A percentile compares a stretch with the other conserved stretches of the same genome.
Evolutionary conservation across 2,329 filamentous ascomycete species (phyloP).

Genomic region (Cladosporium oxysporum): DNA sequence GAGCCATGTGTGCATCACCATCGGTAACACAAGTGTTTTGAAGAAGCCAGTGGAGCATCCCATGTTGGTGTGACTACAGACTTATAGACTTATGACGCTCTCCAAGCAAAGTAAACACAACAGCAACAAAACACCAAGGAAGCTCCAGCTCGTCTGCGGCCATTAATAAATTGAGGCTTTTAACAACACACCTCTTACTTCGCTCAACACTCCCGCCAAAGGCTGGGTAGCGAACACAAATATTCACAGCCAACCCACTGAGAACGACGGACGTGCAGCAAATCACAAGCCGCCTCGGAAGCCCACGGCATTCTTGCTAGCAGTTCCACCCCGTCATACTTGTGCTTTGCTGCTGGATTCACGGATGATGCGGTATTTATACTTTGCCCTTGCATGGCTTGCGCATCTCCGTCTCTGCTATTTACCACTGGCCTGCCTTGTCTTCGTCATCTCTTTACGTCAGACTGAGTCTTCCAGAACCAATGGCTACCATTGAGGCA

Average conservation of each 20-base stretch:
- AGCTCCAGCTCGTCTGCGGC: not conserved
- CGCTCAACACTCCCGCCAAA: not conserved
- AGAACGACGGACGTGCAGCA: not conserved
- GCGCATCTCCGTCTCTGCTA: not conserved
- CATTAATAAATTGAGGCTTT: too few species aligned
- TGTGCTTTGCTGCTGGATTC: not conserved
- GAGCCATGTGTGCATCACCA: not conserved
- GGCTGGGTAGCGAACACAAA: not conserved
- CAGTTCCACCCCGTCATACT: constrained; percentile 4
- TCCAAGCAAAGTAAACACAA: not conserved
- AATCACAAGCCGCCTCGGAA: not conserved
- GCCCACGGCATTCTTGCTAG: not conserved
- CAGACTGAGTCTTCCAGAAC: constrained; percentile 2
- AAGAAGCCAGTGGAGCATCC: too few species aligned
- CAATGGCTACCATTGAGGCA: not conserved
- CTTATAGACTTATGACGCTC: not conserved
- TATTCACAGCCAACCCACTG: not conserved
- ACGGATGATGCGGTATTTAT: constrained; percentile 4
- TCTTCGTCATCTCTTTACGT: constrained; percentile 16
- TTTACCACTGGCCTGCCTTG: not conserved
- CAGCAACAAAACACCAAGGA: not conserved
- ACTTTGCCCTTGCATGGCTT: constrained; percentile 4
- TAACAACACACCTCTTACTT: not conserved
- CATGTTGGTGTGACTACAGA: not conserved
- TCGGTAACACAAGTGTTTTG: not conserved